A percentile compares a stretch with the other conserved stretches of the same genome.
These are phyloP conservation scores for Gracilaria vermiculophylla DNA, from an alignment of 23 red algal species.

Conservation along the genomic window DNA sequence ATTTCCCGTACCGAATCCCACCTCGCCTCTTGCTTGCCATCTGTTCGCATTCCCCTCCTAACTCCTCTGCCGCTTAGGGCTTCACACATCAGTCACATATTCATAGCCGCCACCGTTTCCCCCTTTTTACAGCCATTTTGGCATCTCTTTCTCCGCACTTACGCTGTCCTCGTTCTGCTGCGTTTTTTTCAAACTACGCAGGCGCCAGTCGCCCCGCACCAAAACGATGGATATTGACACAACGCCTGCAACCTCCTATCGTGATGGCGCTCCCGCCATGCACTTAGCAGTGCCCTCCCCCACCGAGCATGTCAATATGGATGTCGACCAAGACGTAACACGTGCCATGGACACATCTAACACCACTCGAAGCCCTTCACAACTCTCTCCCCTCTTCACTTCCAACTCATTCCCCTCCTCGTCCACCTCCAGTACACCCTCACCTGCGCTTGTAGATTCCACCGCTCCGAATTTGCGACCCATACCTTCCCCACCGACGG, in stretches of 20 bases:
- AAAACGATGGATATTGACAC: conserved; percentile 69
- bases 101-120: neutral
- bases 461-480: conserved; percentile 9
- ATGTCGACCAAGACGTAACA: conserved; percentile 57
- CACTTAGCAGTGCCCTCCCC: conserved; percentile 26
- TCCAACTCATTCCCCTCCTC: neutral
- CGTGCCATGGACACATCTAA: neutral
- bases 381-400: neutral
- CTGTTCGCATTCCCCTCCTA: neutral
- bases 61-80: no score
- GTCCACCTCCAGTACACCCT: neutral
- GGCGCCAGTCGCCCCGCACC: conserved; percentile 14
- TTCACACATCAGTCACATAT: neutral
- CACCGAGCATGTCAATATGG: conserved; percentile 51
- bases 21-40: neutral
- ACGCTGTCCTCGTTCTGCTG: conserved; percentile 9
- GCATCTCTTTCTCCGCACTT: neutral
- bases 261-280: conserved; percentile 38
- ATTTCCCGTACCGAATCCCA: no score
- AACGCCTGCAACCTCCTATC: conserved; percentile 45
- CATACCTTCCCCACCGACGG: conserved; percentile 31
- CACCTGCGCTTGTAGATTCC: neutral
- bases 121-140: neutral
- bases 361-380: neutral
- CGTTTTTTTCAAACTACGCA: conserved; percentile 1